These are phyloP conservation scores for Trichoderma virens DNA, from an alignment of 495 filamentous ascomycete species.

Conservation along the genomic window DNA sequence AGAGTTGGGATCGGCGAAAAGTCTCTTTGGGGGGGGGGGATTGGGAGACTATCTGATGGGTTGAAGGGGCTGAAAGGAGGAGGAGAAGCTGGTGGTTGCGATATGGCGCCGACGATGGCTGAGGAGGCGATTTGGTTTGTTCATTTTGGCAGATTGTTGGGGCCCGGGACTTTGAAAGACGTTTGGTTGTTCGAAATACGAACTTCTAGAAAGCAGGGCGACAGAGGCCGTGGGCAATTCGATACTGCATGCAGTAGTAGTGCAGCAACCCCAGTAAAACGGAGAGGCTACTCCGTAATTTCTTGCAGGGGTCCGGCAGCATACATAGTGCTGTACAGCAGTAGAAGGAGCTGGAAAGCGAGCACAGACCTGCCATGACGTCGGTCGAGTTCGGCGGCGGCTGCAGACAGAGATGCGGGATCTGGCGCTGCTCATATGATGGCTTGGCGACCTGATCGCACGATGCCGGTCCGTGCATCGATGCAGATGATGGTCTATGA, in stretches of 20 bases:
- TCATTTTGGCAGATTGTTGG: too few species aligned
- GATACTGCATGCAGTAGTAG: too few species aligned
- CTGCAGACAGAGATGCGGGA: neutral
- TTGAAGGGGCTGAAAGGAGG: neutral
- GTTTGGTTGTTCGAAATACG: too few species aligned
- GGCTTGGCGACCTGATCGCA: neutral
- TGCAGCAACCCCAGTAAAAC: too few species aligned
- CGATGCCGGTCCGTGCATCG: neutral
- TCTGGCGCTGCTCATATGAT: neutral
- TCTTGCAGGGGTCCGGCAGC: neutral
- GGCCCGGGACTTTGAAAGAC: too few species aligned
- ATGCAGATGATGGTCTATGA: too few species aligned
- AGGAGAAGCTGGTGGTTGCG: neutral
- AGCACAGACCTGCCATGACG: neutral
- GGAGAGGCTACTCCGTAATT: neutral
- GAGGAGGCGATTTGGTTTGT: too few species aligned
- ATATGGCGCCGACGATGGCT: too few species aligned
- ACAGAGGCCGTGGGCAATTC: too few species aligned
- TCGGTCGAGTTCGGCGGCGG: neutral
- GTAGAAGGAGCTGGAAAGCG: neutral
- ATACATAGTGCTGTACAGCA: too few species aligned
- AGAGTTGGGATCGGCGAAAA: neutral
- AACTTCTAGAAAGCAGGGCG: too few species aligned
- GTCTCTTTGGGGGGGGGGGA: neutral
- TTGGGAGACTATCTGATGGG: neutral